Evolutionary conservation across 768 basidiomycete species (phyloP).

Genomic region (Russula sp.): DNA sequence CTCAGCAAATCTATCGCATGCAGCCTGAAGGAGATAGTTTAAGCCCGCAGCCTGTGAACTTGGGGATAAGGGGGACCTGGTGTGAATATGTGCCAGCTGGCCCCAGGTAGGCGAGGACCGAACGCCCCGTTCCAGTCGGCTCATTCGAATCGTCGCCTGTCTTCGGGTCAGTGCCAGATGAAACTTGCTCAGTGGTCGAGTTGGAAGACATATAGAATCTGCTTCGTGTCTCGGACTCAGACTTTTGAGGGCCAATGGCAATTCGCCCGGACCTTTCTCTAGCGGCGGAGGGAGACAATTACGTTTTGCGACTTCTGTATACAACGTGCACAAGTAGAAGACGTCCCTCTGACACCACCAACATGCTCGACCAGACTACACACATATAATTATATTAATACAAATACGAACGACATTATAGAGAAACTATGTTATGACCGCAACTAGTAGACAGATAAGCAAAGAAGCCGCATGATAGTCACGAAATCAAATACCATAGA

Average conservation of each 20-base stretch:
- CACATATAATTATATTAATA: background rate
- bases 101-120: conserved; percentile 49
- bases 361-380: background rate
- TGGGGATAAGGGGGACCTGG: conserved; percentile 33
- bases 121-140: no score
- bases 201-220: background rate
- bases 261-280: no score
- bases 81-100: conserved; percentile 69
- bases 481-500: background rate
- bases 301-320: no score
- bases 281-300: no score
- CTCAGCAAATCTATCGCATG: conserved; percentile 38
- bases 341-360: background rate
- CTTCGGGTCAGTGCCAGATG: no score
- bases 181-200: background rate
- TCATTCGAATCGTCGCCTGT: background rate
- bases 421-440: background rate
- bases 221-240: background rate
- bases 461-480: background rate
- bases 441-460: background rate
- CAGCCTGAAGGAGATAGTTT: conserved; percentile 34
- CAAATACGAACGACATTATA: background rate
- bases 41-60: conserved; percentile 23
- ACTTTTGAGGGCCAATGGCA: no score
- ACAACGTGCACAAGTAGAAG: background rate